Evolutionary conservation across 768 basidiomycete species (phyloP).

Genomic region (Boletus speciosus): DNA sequence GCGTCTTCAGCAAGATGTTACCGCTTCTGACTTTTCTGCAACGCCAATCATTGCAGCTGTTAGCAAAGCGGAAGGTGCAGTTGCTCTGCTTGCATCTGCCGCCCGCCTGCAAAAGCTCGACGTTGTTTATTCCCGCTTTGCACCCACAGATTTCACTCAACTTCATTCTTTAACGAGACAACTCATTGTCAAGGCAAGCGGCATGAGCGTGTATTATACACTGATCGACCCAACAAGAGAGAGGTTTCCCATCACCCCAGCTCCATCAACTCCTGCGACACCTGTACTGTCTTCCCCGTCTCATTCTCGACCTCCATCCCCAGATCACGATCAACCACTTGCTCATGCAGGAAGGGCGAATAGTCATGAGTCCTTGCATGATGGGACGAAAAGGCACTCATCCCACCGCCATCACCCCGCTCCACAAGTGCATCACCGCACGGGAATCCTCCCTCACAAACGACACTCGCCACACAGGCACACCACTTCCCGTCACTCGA

Average conservation of each 20-base stretch:
- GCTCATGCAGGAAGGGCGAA: not conserved
- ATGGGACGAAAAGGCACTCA: not conserved
- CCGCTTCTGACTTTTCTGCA: constrained; percentile 33
- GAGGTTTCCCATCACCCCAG: constrained; percentile 51
- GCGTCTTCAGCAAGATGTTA: constrained; percentile 41
- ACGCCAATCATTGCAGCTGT: constrained; percentile 33
- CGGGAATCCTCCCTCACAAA: constrained; percentile 1
- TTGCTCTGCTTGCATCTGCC: constrained; percentile 51
- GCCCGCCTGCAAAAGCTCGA: constrained; percentile 55
- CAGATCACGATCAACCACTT: constrained; percentile 3
- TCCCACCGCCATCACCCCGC: not conserved
- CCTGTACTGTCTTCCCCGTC: constrained; percentile 34
- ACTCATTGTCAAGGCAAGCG: constrained; percentile 56
- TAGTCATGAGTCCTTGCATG: not conserved
- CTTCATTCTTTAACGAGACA: constrained; percentile 50
- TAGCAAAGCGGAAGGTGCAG: constrained; percentile 42
- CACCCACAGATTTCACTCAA: constrained; percentile 50
- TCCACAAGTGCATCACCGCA: constrained; percentile 5
- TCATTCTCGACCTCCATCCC: constrained; percentile 34
- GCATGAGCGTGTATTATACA: constrained; percentile 58
- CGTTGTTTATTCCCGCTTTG: constrained; percentile 56
- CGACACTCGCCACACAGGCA: constrained; percentile 13
- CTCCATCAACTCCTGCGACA: constrained; percentile 32
- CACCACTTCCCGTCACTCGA: constrained; percentile 20
- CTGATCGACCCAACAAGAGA: constrained; percentile 63